Conservation (phyloP, 2,329 filamentous ascomycete genomes). For the Dothistroma pini region DNA sequence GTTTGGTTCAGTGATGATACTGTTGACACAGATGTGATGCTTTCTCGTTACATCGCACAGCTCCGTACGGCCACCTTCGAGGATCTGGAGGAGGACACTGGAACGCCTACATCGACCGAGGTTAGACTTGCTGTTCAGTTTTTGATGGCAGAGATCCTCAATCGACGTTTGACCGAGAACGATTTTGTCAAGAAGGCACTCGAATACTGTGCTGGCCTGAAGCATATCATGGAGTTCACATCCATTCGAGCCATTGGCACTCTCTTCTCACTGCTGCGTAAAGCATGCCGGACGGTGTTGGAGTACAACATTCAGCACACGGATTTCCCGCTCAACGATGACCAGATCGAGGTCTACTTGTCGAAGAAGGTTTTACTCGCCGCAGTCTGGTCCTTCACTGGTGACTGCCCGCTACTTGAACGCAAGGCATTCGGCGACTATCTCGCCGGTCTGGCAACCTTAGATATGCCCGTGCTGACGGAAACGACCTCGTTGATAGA, state of each 20-base stretch:
- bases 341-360: slow-evolving; percentile 84
- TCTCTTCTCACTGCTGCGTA: slow-evolving; percentile 92
- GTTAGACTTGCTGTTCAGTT: slow-evolving; percentile 69
- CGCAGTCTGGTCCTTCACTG: slow-evolving; percentile 91
- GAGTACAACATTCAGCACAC: slow-evolving; percentile 95
- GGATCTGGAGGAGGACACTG: slow-evolving; percentile 89
- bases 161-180: slow-evolving; percentile 70
- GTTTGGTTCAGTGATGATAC: slow-evolving; percentile 99
- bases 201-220: slow-evolving; percentile 69
- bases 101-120: slow-evolving; percentile 57
- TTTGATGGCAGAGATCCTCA: slow-evolving; percentile 74
- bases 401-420: slow-evolving; percentile 84
- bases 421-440: slow-evolving; percentile 87
- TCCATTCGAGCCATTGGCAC: slow-evolving; percentile 86
- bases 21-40: slow-evolving; percentile 88
- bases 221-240: slow-evolving; percentile 99
- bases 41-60: slow-evolving; percentile 82
- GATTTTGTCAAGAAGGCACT: slow-evolving; percentile 77
- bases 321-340: slow-evolving; percentile 87
- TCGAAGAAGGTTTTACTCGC: slow-evolving; percentile 93
- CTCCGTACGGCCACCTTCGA: slow-evolving; percentile 83
- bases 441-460: slow-evolving; percentile 74
- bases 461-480: slow-evolving; percentile 78
- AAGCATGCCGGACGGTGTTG: slow-evolving; percentile 83
- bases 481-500: slow-evolving; percentile 81